Base-by-base conservation (phyloP, 345 rosid genomes). In the Turritis glabra region DNA sequence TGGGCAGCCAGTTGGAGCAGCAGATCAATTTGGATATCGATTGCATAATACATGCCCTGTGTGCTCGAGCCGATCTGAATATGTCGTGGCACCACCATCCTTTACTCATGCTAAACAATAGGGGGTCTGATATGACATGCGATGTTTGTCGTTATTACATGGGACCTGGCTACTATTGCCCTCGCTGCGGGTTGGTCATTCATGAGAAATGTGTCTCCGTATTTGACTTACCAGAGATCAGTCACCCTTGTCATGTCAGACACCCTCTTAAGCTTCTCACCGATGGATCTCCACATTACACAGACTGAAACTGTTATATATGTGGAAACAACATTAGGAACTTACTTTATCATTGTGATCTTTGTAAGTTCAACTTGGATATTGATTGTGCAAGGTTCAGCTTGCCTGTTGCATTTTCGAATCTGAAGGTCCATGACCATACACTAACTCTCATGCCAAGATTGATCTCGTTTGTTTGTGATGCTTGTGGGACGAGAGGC, bases 361-460 rank as follows among this genome's bases (percentile, higher is more conserved):
- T 75, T 13, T 75, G 79, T 10, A 46, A 48, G 35, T 59, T 75
- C 54, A 67, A 38, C 18, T 15, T 75, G 33, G 53, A 59, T 59
- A 0, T 47, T 4, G 1, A 0, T 21, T 60, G 63, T 50, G 74
- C 17, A 13, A 7, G n/a, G n/a, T n/a, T n/a, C n/a, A n/a, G n/a
- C n/a, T 17, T n/a, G 1, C 23, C 1, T 7, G 5, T 21, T 21
- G 0, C 18, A 17, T 43, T 58, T 35, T 75, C 58, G 5, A 40
- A 50, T 18, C 4, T 38, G 5, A 67, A 58, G 61, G 53, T 27
- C 37, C 80, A 77, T 55, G 72, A 70, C 12, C 76, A 74, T 53
- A 43, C 78, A 17, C 48, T 74, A 23, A 74, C 32, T 4, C 38
- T 79, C 48, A 11, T 56, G 1, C 61, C 62, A 32, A 69, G 8